phyloP scores from a whole-genome alignment of 306 rosid genomes.

The Glycyrrhiza uralensis region DNA sequence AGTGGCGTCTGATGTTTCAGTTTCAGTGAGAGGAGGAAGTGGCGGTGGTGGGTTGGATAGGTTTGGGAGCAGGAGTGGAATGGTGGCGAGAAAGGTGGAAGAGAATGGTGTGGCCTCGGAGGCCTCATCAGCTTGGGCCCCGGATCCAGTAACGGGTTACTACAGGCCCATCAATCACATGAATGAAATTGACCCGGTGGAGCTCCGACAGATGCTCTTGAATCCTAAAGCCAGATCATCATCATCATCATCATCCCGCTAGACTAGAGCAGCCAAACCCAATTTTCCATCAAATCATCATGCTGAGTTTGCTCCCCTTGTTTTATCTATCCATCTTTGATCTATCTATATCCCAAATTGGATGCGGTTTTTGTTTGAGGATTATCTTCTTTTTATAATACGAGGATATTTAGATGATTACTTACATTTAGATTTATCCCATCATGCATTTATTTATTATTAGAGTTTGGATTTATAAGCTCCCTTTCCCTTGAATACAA shows the following conservation, averaged over 20 bases:
- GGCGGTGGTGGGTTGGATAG: constrained; percentile 13
- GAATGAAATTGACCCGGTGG: constrained; percentile 48
- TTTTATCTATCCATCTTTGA: background rate
- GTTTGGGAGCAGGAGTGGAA: constrained; percentile 4
- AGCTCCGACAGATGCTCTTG: constrained; percentile 47
- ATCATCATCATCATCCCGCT: background rate
- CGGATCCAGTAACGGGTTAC: constrained; percentile 51
- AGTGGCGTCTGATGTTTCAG: constrained; percentile 23
- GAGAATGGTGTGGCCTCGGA: constrained; percentile 13
- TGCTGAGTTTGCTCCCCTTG: no score
- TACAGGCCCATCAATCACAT: constrained; percentile 43
- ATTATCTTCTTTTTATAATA: background rate
- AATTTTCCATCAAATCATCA: background rate
- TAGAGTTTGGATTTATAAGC: no score
- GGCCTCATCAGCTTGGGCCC: constrained; percentile 46
- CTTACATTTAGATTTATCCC: no score
- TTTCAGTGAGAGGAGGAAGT: constrained; percentile 23
- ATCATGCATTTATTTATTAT: no score
- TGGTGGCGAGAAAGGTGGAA: constrained; percentile 33
- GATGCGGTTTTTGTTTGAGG: background rate
- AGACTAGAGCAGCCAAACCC: background rate
- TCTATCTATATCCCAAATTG: no score
- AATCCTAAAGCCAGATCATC: constrained; percentile 23
- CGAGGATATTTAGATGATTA: no score
- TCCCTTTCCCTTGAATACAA: no score